These are phyloP conservation scores for barley (Hordeum vulgare) DNA, from an alignment of 176 grass and related monocot genomes.

Conservation along the genomic window DNA sequence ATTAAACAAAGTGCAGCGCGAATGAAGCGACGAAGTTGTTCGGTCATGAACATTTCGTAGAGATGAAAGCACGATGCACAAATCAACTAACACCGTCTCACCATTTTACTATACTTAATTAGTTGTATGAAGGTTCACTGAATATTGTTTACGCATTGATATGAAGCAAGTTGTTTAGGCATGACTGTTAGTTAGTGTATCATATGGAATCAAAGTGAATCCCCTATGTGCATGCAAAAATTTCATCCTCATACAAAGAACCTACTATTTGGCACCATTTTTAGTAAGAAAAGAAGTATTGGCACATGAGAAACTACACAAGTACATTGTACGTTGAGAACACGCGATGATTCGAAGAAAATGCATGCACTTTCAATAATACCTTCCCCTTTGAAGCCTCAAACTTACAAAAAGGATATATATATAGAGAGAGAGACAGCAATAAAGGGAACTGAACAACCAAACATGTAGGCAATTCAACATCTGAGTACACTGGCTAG, in stretches of 20 bases:
- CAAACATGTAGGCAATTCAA: not conserved
- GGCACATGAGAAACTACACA: not conserved
- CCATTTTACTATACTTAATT: not conserved
- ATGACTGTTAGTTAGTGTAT: not conserved
- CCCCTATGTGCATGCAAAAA: not conserved
- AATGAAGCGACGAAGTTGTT: not conserved
- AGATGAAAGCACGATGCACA: not conserved
- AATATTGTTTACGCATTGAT: not conserved
- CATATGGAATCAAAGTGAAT: slow-evolving; percentile 2
- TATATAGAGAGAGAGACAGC: not conserved
- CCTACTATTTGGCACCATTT: not conserved
- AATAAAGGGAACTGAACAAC: not conserved
- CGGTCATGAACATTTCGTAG: slow-evolving; percentile 1
- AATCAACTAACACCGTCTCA: not conserved
- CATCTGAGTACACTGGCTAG: not conserved
- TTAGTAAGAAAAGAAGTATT: not conserved
- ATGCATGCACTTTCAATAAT: not conserved
- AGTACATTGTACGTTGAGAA: not conserved
- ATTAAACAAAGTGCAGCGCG: not conserved
- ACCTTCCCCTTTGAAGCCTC: not conserved
- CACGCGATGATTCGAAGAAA: not conserved
- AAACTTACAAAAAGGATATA: not conserved
- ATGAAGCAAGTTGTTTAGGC: not conserved
- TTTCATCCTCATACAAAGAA: not conserved
- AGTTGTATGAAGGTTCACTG: not conserved